These are phyloP conservation scores for Lojkania enalia DNA, from an alignment of 2,329 filamentous ascomycete species.

Conservation along the genomic window DNA sequence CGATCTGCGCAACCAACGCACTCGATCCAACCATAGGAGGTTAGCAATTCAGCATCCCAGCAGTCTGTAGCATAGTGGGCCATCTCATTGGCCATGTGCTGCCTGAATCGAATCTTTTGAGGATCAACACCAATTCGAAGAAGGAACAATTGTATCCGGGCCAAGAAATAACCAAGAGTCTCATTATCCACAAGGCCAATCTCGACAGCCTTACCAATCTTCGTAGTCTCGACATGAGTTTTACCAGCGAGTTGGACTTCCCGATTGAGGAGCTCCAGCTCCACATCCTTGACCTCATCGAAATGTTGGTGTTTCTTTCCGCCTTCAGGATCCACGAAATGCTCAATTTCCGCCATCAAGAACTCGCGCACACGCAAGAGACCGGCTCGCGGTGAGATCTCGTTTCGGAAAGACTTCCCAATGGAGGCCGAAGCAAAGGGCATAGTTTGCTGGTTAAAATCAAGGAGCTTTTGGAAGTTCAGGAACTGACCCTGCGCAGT, in stretches of 20 bases:
- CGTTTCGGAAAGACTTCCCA: constrained; percentile 97
- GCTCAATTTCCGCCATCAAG: constrained; percentile 98
- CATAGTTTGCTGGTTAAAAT: constrained; percentile 94
- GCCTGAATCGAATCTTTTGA: constrained; percentile 89
- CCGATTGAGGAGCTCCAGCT: constrained; percentile 82
- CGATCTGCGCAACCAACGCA: constrained; percentile 96
- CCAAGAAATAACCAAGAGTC: constrained; percentile 96
- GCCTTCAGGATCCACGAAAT: constrained; percentile 92
- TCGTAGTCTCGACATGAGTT: constrained; percentile 71
- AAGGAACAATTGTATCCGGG: constrained; percentile 89
- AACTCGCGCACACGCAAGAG: constrained; percentile 95
- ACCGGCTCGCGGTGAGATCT: constrained; percentile 91
- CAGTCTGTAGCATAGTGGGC: constrained; percentile 96
- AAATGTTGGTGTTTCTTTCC: constrained; percentile 95
- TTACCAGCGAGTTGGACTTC: constrained; percentile 85
- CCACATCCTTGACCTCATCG: constrained; percentile 77
- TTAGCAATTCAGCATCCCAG: constrained; percentile 94
- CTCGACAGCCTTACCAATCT: constrained; percentile 84
- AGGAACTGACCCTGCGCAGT: constrained; percentile 98
- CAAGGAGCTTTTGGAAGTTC: constrained; percentile 93
- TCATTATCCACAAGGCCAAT: constrained; percentile 90
- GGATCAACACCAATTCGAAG: constrained; percentile 84
- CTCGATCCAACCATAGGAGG: constrained; percentile 95
- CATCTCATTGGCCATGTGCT: constrained; percentile 92
- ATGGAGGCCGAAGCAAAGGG: constrained; percentile 97